Conservation (phyloP, 2,329 filamentous ascomycete species). For the Colletotrichum sp. region DNA sequence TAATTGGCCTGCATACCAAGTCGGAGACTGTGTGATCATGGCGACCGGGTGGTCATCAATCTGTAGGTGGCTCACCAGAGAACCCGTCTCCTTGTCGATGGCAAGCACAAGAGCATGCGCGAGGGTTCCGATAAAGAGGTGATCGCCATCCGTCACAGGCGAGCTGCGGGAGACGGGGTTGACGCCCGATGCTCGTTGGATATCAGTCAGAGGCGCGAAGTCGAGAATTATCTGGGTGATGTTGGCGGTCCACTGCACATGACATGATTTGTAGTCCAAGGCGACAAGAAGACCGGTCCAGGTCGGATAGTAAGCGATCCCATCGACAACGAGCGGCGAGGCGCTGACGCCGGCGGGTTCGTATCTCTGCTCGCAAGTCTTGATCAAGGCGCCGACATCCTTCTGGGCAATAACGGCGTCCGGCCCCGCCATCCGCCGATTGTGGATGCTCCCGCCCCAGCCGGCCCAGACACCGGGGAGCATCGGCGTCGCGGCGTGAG, state of each 20-base stretch:
- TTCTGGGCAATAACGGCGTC: background rate
- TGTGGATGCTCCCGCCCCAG: background rate
- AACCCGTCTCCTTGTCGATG: background rate
- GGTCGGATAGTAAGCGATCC: constrained; percentile 33
- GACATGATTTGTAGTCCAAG: constrained; percentile 31
- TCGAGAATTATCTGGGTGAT: background rate
- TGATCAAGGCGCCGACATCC: background rate
- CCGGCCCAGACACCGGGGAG: background rate
- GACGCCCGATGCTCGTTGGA: background rate
- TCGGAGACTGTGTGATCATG: background rate
- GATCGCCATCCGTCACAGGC: background rate
- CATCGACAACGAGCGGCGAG: constrained; percentile 15
- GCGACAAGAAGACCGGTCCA: constrained; percentile 35
- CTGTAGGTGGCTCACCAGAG: background rate
- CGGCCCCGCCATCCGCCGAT: background rate
- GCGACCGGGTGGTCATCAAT: background rate
- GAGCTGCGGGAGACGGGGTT: background rate
- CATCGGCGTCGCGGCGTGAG: background rate
- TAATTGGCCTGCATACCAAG: background rate
- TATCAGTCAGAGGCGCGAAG: background rate
- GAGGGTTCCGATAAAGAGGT: background rate
- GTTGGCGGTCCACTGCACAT: background rate
- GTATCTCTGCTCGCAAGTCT: background rate
- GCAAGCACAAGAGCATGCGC: background rate
- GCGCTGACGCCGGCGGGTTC: background rate